A percentile compares a stretch with the other conserved stretches of the same genome.
Evolutionary conservation across 768 basidiomycete species (phyloP).

Genomic region (Solioccasus polychromus): DNA sequence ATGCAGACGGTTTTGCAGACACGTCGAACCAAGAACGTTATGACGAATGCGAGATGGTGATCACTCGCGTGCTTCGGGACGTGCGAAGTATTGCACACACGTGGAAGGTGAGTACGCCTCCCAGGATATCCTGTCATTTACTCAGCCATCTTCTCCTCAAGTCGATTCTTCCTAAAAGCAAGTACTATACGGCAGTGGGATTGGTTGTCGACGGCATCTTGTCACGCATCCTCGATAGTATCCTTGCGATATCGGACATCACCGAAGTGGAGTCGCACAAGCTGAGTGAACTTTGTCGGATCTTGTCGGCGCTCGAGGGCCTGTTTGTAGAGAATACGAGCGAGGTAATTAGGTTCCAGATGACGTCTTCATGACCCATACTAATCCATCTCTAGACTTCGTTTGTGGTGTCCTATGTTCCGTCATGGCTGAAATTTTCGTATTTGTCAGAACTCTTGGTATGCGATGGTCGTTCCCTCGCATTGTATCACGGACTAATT

Average conservation of each 20-base stretch:
- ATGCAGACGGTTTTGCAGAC: slow-evolving; percentile 64
- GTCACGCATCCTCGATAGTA: slow-evolving; percentile 62
- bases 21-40: slow-evolving; percentile 72
- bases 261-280: slow-evolving; percentile 83
- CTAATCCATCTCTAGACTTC: slow-evolving; percentile 47
- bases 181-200: slow-evolving; percentile 72
- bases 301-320: slow-evolving; percentile 75
- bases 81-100: slow-evolving; percentile 61
- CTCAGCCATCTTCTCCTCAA: slow-evolving; percentile 28
- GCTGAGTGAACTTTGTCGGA: slow-evolving; percentile 77
- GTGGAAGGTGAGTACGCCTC: slow-evolving; percentile 61
- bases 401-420: slow-evolving; percentile 81
- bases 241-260: slow-evolving; percentile 80
- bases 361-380: not conserved
- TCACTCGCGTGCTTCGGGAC: slow-evolving; percentile 60
- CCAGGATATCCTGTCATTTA: not conserved
- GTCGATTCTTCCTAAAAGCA: slow-evolving; percentile 66
- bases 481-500: not conserved
- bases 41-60: slow-evolving; percentile 69
- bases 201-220: slow-evolving; percentile 66
- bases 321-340: slow-evolving; percentile 68
- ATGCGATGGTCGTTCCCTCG: slow-evolving; percentile 26
- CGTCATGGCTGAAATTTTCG: slow-evolving; percentile 92
- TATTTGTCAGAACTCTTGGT: slow-evolving; percentile 92
- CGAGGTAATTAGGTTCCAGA: slow-evolving; percentile 40